phyloP scores from a whole-genome alignment of 2,329 filamentous ascomycete genomes.

The Apiospora pterosperma region DNA sequence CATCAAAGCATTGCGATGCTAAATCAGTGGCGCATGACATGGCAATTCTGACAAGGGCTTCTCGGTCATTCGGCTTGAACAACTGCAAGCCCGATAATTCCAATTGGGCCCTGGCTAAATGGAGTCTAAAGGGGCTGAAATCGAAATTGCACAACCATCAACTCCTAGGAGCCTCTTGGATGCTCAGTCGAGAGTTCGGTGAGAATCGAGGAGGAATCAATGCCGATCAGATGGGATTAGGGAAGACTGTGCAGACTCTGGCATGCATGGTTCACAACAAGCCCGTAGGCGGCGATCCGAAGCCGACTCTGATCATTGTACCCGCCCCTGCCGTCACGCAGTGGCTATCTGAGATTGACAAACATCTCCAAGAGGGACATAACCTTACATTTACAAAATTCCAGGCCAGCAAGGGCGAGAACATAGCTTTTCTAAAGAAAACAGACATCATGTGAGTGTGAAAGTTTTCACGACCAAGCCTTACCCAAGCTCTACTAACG shows the following conservation, averaged over 20 bases:
- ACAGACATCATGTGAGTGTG: neutral
- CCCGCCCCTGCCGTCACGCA: neutral
- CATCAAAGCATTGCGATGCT: neutral
- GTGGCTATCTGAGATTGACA: neutral
- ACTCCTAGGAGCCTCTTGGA: neutral
- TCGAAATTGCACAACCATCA: neutral
- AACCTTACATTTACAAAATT: neutral
- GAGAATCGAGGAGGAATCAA: neutral
- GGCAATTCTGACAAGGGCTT: neutral
- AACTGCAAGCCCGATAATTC: neutral
- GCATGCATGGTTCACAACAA: neutral
- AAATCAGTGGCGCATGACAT: neutral
- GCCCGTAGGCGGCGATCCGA: neutral
- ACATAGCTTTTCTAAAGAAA: neutral
- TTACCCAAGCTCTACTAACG: neutral
- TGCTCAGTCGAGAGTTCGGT: neutral
- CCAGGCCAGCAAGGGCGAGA: neutral
- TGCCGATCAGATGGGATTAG: constrained; percentile 1
- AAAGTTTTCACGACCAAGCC: too few relatives aligned
- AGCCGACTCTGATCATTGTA: neutral
- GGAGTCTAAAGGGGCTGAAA: neutral
- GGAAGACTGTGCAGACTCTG: neutral
- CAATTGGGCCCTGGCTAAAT: neutral
- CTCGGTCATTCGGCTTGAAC: neutral
- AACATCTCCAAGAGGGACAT: neutral